These are phyloP conservation scores for Sclerotiophoma versabilis DNA, from an alignment of 2,329 filamentous ascomycete species.

Conservation along the genomic window DNA sequence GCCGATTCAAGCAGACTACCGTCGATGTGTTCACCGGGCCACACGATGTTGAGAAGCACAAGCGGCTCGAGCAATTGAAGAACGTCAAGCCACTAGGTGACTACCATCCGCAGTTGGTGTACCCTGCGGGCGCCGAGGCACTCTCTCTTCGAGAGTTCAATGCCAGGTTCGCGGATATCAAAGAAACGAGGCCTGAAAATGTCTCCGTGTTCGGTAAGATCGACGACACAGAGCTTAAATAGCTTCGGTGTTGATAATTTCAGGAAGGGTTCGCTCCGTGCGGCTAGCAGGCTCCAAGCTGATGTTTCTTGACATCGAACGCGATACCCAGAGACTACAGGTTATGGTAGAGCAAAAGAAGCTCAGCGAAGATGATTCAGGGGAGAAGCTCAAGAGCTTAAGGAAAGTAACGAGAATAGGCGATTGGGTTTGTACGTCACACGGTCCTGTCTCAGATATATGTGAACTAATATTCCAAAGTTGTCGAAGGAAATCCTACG, in stretches of 20 bases:
- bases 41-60: constrained; percentile 57
- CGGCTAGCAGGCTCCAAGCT: constrained; percentile 78
- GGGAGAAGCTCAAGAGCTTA: constrained; percentile 64
- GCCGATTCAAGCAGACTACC: constrained; percentile 35
- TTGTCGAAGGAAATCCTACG: constrained; percentile 73
- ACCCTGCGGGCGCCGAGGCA: constrained; percentile 23
- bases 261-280: constrained; percentile 77
- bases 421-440: constrained; percentile 78
- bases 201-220: constrained; percentile 48
- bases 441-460: constrained; percentile 2
- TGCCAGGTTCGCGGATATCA: constrained; percentile 36
- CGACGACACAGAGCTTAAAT: background rate
- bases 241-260: constrained; percentile 36
- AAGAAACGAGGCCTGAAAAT: constrained; percentile 35
- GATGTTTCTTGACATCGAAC: constrained; percentile 81
- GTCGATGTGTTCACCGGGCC: constrained; percentile 37
- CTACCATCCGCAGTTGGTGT: constrained; percentile 62
- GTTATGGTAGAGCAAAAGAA: constrained; percentile 74
- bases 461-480: constrained; percentile 42
- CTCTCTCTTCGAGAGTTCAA: constrained; percentile 41
- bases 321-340: constrained; percentile 77
- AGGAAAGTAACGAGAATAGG: constrained; percentile 75
- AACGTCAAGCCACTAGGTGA: constrained; percentile 57
- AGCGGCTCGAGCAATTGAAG: constrained; percentile 63
- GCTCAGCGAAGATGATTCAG: constrained; percentile 49